Conservation (phyloP, 202 grass and related monocot genomes). For the Brachypodium distachyon region DNA sequence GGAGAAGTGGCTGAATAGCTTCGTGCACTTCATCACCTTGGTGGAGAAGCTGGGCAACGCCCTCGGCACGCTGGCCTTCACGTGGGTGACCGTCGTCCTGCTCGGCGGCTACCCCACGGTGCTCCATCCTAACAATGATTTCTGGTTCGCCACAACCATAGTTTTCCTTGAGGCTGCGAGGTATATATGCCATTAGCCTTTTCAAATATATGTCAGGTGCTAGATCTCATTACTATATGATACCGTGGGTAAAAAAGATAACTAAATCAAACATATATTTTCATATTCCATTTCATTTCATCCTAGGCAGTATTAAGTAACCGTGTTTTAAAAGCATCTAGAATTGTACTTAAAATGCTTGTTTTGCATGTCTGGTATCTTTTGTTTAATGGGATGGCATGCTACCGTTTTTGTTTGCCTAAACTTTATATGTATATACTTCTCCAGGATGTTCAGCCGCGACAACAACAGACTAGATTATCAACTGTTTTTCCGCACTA, state of each 20-base stretch:
- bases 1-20: background rate
- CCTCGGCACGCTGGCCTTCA: background rate
- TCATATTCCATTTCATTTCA: too few relatives aligned
- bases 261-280: too few relatives aligned
- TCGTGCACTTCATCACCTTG: background rate
- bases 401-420: background rate
- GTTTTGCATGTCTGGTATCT: background rate
- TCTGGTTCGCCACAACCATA: background rate
- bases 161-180: background rate
- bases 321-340: too few relatives aligned
- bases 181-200: too few relatives aligned
- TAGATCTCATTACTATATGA: too few relatives aligned
- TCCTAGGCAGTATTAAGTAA: too few relatives aligned
- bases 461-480: background rate
- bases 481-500: background rate
- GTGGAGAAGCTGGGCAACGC: background rate
- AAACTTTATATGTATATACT: background rate
- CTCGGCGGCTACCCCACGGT: background rate
- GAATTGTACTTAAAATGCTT: too few relatives aligned
- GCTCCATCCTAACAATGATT: background rate
- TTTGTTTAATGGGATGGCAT: background rate
- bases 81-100: background rate
- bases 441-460: background rate
- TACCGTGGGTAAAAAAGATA: too few relatives aligned
- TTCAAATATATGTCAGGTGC: too few relatives aligned